A percentile compares a stretch with the other conserved stretches of the same genome.
phyloP scores from a whole-genome alignment of 345 rosid genomes.

The Eucalyptus shirleyi region DNA sequence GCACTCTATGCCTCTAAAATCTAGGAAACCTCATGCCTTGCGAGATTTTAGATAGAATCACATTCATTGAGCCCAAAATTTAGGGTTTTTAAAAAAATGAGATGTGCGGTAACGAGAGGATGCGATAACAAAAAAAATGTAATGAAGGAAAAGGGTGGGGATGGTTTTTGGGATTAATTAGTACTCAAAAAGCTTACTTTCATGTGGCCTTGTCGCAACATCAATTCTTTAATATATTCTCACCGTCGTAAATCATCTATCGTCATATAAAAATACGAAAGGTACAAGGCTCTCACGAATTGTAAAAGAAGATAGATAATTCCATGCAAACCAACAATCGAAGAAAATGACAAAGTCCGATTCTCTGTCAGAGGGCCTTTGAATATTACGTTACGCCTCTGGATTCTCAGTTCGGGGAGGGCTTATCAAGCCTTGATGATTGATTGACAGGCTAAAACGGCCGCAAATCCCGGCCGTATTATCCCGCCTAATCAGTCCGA shows the following conservation, averaged over 20 bases:
- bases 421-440: neutral
- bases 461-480: constrained; percentile 16
- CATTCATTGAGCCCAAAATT: neutral
- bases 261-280: neutral
- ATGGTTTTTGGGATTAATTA: neutral
- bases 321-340: neutral
- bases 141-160: neutral
- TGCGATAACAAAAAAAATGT: neutral
- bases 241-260: neutral
- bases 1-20: neutral
- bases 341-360: neutral
- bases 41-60: neutral
- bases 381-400: neutral
- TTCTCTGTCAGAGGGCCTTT: neutral
- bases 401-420: neutral
- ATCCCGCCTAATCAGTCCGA: neutral
- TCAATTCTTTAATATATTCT: neutral
- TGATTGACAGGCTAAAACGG: neutral
- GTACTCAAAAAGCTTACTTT: neutral
- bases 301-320: neutral
- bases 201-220: neutral
- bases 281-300: neutral
- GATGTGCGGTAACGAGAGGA: neutral
- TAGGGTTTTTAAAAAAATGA: neutral
- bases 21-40: neutral